These are phyloP conservation scores for Fomitopsis pinicola DNA, from an alignment of 1,284 basidiomycete genomes.

Conservation along the genomic window DNA sequence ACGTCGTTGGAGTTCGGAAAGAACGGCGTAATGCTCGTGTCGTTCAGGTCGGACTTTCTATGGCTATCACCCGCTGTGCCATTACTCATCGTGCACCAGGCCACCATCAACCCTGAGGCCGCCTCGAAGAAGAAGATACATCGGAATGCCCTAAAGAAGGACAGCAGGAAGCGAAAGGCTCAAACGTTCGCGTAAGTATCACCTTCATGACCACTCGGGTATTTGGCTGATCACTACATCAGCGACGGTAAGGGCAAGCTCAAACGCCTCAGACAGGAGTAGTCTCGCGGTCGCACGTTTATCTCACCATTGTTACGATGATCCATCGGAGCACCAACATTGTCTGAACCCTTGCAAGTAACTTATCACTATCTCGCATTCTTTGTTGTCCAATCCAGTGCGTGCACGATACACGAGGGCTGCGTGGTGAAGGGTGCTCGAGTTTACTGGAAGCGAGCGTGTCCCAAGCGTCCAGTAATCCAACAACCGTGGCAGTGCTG, in stretches of 20 bases:
- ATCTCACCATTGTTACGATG: neutral
- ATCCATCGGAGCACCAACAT: neutral
- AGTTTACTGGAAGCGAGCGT: too few relatives aligned
- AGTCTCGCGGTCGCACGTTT: neutral
- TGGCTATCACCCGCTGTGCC: neutral
- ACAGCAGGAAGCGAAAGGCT: slow-evolving; percentile 78
- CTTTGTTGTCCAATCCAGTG: too few relatives aligned
- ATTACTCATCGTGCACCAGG: slow-evolving; percentile 28
- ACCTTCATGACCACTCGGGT: neutral
- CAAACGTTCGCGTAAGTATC: slow-evolving; percentile 50
- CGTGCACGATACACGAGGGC: too few relatives aligned
- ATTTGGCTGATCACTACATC: neutral
- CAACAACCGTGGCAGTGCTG: too few relatives aligned
- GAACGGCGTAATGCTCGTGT: slow-evolving; percentile 69
- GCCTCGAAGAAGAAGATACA: slow-evolving; percentile 75
- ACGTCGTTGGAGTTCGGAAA: slow-evolving; percentile 62
- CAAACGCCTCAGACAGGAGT: slow-evolving; percentile 22
- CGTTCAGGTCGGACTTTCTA: slow-evolving; percentile 42
- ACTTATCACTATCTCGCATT: too few relatives aligned
- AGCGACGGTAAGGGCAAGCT: slow-evolving; percentile 25
- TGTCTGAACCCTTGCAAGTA: too few relatives aligned
- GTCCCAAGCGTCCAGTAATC: too few relatives aligned
- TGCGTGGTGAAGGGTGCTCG: too few relatives aligned
- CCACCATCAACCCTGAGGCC: slow-evolving; percentile 68
- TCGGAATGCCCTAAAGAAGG: slow-evolving; percentile 69